phyloP scores from a whole-genome alignment of 2,329 filamentous ascomycete genomes.

The Colletotrichum sp. region DNA sequence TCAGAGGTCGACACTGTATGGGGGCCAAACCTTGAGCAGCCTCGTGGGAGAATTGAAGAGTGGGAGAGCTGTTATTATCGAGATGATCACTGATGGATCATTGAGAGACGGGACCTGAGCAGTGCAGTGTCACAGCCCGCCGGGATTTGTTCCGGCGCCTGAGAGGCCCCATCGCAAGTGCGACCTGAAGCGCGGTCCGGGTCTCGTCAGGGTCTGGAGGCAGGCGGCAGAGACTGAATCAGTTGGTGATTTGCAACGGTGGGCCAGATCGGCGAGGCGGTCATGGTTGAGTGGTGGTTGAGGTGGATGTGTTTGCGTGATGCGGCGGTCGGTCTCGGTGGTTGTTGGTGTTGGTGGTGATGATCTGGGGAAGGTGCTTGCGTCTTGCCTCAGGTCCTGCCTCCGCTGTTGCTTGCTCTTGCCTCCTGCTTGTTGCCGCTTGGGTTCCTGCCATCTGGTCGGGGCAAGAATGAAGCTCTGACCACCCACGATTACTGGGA shows the following conservation, averaged over 20 bases:
- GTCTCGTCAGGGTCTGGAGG: background rate
- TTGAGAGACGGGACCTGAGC: background rate
- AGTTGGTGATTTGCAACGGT: conserved; percentile 8
- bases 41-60: background rate
- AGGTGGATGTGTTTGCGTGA: background rate
- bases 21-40: background rate
- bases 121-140: background rate
- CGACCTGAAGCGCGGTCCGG: background rate
- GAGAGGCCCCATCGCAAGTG: background rate
- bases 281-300: background rate
- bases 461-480: background rate
- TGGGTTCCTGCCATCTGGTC: background rate
- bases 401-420: background rate
- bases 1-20: background rate
- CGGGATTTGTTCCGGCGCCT: conserved; percentile 8
- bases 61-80: background rate
- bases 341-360: background rate
- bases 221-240: background rate
- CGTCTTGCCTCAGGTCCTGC: background rate
- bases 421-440: background rate
- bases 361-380: conserved; percentile 1
- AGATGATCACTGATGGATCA: background rate
- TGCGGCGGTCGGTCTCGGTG: background rate
- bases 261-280: conserved; percentile 3
- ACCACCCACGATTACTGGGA: background rate